Conservation (phyloP, 2,329 filamentous ascomycete species). For the Pseudopyricularia javanii region DNA sequence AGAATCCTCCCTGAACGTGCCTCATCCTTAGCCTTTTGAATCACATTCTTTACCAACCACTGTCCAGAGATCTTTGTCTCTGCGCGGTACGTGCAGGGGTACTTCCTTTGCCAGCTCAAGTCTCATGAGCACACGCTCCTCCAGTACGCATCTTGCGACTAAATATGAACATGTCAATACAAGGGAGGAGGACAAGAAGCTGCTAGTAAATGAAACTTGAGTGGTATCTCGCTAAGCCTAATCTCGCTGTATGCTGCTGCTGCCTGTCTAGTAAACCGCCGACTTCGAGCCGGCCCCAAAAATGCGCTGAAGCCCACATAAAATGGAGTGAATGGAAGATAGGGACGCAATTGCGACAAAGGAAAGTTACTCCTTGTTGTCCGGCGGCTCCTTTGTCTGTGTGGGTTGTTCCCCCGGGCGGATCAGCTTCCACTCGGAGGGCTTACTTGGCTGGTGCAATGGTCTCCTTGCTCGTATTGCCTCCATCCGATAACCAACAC, state of each 20-base stretch:
- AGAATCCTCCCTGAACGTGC: no score
- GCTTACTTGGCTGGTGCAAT: not conserved
- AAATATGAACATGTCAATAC: no score
- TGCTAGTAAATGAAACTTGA: not conserved
- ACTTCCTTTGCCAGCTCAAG: no score
- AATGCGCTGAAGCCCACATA: not conserved
- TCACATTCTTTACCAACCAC: no score
- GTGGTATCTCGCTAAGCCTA: not conserved
- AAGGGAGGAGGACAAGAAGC: no score
- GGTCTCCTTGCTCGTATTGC: not conserved
- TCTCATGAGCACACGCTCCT: no score
- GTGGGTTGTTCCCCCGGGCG: not conserved
- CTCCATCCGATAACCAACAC: not conserved
- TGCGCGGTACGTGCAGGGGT: no score
- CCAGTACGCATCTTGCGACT: no score
- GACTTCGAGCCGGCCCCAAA: no score
- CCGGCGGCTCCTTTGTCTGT: not conserved
- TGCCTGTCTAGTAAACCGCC: not conserved
- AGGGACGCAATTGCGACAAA: not conserved
- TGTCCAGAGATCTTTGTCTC: no score
- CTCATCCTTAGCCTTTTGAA: no score
- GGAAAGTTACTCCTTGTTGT: not conserved
- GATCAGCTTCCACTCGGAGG: not conserved
- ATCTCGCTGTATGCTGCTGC: not conserved
- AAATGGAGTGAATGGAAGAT: not conserved